phyloP scores from a whole-genome alignment of 345 rosid genomes.

The Gossypium ekmanianum region DNA sequence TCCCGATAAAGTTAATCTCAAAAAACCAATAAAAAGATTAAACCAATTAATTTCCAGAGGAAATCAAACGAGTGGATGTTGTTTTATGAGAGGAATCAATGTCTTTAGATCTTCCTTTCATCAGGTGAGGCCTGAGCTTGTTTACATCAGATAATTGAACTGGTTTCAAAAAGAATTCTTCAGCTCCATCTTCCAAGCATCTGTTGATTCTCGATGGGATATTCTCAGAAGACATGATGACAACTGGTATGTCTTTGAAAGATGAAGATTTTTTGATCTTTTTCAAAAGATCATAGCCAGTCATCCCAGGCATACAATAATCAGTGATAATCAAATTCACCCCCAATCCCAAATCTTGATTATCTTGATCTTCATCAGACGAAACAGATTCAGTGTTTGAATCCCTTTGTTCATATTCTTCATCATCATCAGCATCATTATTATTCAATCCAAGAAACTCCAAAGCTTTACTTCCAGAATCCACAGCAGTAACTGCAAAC shows the following conservation, averaged over 20 bases:
- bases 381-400: conserved; percentile 35
- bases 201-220: conserved; percentile 78
- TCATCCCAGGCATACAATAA: conserved; percentile 97
- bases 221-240: conserved; percentile 91
- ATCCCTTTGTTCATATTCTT: conserved; percentile 24
- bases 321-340: conserved; percentile 86
- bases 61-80: conserved; percentile 18
- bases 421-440: not conserved
- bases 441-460: conserved; percentile 64
- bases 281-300: conserved; percentile 88
- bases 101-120: conserved; percentile 41
- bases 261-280: conserved; percentile 73
- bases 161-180: conserved; percentile 85
- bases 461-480: conserved; percentile 85
- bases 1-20: conserved; percentile 5
- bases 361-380: conserved; percentile 14
- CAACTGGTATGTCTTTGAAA: conserved; percentile 76
- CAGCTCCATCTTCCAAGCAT: conserved; percentile 89
- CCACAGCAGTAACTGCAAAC: conserved; percentile 75
- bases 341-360: conserved; percentile 41
- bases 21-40: not conserved
- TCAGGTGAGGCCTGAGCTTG: conserved; percentile 58
- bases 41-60: not conserved
- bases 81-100: conserved; percentile 28
- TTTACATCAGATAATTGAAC: conserved; percentile 75